These are phyloP conservation scores for Phytopythium montanum DNA, from an alignment of 352 stramenopile genomes.

Conservation along the genomic window DNA sequence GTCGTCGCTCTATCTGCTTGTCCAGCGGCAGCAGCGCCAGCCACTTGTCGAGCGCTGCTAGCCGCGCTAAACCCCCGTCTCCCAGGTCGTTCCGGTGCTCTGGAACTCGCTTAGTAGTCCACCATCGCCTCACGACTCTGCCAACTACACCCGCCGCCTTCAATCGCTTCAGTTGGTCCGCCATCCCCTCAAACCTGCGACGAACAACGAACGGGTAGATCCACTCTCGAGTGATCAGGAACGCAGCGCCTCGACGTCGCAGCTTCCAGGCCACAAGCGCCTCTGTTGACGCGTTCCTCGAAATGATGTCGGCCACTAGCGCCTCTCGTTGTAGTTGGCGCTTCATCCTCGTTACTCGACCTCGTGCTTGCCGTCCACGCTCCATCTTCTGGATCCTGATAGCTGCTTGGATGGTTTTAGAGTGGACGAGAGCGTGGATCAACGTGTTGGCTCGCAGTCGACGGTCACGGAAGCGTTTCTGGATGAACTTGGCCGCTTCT, in stretches of 20 bases:
- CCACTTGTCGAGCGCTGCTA: slow-evolving; percentile 20
- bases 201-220: slow-evolving; percentile 45
- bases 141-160: slow-evolving; percentile 18
- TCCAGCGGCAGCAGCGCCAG: slow-evolving; percentile 14
- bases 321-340: slow-evolving; percentile 20
- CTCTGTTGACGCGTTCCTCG: slow-evolving; percentile 33
- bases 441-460: slow-evolving; percentile 35
- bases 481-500: slow-evolving; percentile 26
- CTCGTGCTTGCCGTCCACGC: slow-evolving; percentile 29
- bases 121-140: slow-evolving; percentile 20
- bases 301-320: slow-evolving; percentile 26
- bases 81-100: background rate
- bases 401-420: slow-evolving; percentile 24
- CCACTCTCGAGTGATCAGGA: slow-evolving; percentile 32
- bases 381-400: slow-evolving; percentile 39
- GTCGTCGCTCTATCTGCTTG: slow-evolving; percentile 16
- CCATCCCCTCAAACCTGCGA: slow-evolving; percentile 22
- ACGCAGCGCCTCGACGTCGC: slow-evolving; percentile 38
- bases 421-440: slow-evolving; percentile 30
- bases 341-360: slow-evolving; percentile 9
- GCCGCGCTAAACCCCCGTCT: background rate
- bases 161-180: slow-evolving; percentile 17
- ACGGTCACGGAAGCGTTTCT: slow-evolving; percentile 30
- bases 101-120: background rate
- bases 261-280: slow-evolving; percentile 41